These are phyloP conservation scores for Eucalyptus regnans DNA, from an alignment of 345 rosid genomes.

Conservation along the genomic window DNA sequence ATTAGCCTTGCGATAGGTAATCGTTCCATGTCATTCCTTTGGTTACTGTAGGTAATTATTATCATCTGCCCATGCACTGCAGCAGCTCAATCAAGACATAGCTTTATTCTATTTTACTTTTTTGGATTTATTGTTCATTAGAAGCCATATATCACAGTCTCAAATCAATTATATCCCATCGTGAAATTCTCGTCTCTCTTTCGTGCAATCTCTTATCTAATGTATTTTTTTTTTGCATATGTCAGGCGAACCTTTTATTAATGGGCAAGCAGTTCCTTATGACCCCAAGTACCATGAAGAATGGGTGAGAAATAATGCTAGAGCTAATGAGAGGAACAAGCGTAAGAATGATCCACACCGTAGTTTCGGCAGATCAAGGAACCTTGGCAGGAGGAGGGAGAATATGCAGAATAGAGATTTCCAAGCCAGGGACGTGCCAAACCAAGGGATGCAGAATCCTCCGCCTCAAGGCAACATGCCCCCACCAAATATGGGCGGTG, in stretches of 20 bases:
- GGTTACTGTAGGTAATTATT: not conserved
- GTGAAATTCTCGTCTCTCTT: not conserved
- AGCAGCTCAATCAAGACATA: not conserved
- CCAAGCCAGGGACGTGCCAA: not conserved
- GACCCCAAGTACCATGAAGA: slow-evolving; percentile 94
- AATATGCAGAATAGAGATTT: slow-evolving; percentile 5
- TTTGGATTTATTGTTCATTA: not conserved
- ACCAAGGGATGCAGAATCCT: slow-evolving; percentile 8
- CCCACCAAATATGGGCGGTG: not conserved
- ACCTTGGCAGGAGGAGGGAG: slow-evolving; percentile 72
- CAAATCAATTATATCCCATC: not conserved
- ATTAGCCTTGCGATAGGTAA: not conserved
- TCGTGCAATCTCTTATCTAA: not conserved
- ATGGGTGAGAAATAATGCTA: slow-evolving; percentile 83
- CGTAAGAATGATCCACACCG: slow-evolving; percentile 61
- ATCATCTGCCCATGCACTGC: not conserved
- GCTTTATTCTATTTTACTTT: not conserved
- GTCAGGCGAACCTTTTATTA: slow-evolving; percentile 82
- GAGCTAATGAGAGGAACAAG: slow-evolving; percentile 78
- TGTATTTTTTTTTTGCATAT: not conserved
- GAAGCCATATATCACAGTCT: not conserved
- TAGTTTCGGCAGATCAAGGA: slow-evolving; percentile 13
- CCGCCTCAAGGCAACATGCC: not conserved
- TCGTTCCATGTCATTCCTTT: not conserved
- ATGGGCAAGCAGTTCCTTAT: slow-evolving; percentile 91